These are phyloP conservation scores for Gymnopilus dilepis DNA, from an alignment of 768 basidiomycete species.

Conservation along the genomic window DNA sequence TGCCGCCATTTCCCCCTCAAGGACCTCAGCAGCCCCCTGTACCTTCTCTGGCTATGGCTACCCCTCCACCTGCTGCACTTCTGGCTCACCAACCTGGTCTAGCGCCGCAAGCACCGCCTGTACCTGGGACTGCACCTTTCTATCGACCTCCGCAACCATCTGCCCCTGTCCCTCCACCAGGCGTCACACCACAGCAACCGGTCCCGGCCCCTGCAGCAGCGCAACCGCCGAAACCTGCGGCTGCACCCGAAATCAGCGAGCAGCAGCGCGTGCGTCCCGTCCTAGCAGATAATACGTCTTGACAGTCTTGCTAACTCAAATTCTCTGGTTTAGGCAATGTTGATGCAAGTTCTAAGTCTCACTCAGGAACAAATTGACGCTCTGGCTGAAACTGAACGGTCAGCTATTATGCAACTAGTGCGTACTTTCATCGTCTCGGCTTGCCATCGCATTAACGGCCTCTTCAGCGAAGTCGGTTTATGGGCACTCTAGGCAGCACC, in stretches of 20 bases:
- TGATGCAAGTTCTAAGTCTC: constrained; percentile 85
- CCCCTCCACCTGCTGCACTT: constrained; percentile 34
- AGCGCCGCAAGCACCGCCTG: constrained; percentile 35
- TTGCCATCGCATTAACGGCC: constrained; percentile 2
- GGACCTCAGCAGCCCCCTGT: constrained; percentile 36
- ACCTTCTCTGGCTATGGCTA: constrained; percentile 25
- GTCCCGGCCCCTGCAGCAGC: constrained; percentile 28
- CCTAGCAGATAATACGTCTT: neutral
- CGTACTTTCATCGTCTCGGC: constrained; percentile 20
- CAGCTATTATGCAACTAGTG: constrained; percentile 83
- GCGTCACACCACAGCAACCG: constrained; percentile 34
- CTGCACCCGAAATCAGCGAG: constrained; percentile 52
- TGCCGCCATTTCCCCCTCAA: constrained; percentile 39
- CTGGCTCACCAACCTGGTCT: constrained; percentile 34
- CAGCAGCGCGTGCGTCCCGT: constrained; percentile 47
- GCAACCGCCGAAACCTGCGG: constrained; percentile 31
- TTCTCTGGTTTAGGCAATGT: constrained; percentile 60
- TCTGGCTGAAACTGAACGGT: constrained; percentile 77
- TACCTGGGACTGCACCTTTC: constrained; percentile 35
- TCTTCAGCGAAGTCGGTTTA: constrained; percentile 43
- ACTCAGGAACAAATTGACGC: constrained; percentile 84
- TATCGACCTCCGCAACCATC: constrained; percentile 34
- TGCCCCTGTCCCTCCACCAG: constrained; percentile 27
- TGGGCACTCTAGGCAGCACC: constrained; percentile 35
- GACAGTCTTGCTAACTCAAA: neutral